Evolutionary conservation across 1,139 yeast genomes (phyloP).

Genomic region (Hemisphaericaspora lyxosophila): DNA sequence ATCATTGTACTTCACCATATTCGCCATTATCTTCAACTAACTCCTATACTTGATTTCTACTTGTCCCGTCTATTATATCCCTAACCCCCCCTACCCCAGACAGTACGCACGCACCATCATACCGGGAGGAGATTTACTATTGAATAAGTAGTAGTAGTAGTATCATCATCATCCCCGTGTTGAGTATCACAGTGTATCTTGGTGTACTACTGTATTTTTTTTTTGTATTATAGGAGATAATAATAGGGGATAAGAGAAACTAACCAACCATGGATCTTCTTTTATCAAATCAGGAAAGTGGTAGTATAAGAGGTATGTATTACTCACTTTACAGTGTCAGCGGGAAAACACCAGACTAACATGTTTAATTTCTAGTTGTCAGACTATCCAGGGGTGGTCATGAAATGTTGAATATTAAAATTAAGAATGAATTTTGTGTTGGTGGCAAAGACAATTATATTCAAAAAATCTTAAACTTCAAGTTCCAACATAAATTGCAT

Average conservation of each 20-base stretch:
- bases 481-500: conserved; percentile 21
- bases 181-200: neutral
- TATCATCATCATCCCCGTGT: neutral
- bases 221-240: neutral
- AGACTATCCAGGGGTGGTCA: conserved; percentile 11
- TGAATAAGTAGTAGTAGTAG: no score
- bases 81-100: neutral
- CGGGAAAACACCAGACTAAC: neutral
- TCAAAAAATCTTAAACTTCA: conserved; percentile 22
- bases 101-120: neutral
- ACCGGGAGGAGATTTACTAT: neutral
- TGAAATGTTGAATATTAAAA: conserved; percentile 13
- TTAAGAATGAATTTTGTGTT: conserved; percentile 21
- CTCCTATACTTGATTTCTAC: no score
- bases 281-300: conserved; percentile 8
- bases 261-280: conserved; percentile 7
- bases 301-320: conserved; percentile 10
- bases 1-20: neutral
- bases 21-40: no score
- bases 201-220: neutral
- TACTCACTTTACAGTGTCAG: neutral
- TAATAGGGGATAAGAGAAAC: neutral
- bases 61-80: no score
- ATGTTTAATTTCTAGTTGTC: conserved; percentile 13
- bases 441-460: conserved; percentile 20